These are phyloP conservation scores for Aspergillus hancockii DNA, from an alignment of 495 filamentous ascomycete species.

Conservation along the genomic window DNA sequence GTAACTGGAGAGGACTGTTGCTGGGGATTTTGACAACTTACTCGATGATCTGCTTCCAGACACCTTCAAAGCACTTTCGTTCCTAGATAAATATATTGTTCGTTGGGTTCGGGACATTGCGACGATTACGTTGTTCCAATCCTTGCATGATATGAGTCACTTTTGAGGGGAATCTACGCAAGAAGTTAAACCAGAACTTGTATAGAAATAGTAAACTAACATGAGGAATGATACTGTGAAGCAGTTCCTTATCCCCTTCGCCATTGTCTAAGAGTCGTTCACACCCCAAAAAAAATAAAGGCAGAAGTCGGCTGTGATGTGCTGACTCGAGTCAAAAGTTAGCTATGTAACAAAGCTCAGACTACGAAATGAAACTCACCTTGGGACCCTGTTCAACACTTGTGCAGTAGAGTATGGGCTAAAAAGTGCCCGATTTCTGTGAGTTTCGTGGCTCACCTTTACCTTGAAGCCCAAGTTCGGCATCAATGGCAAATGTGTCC, in stretches of 20 bases:
- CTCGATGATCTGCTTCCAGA: constrained; percentile 26
- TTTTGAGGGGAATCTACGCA: constrained; percentile 9
- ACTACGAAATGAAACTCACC: too few species aligned
- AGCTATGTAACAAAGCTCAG: too few species aligned
- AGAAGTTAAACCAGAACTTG: not conserved
- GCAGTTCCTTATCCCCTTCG: constrained; percentile 26
- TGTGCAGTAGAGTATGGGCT: constrained; percentile 23
- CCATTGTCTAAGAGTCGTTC: constrained; percentile 27
- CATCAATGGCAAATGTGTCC: constrained; percentile 22
- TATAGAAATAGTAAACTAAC: constrained; percentile 10
- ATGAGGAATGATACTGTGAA: constrained; percentile 26
- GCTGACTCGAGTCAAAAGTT: too few species aligned
- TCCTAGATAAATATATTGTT: constrained; percentile 28
- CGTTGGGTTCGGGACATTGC: constrained; percentile 29
- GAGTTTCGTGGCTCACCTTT: constrained; percentile 30
- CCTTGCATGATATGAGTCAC: constrained; percentile 32
- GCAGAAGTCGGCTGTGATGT: constrained; percentile 32
- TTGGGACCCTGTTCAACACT: constrained; percentile 26
- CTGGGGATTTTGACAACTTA: constrained; percentile 8
- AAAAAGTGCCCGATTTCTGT: constrained; percentile 31
- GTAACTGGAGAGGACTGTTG: constrained; percentile 18
- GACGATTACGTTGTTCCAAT: constrained; percentile 35
- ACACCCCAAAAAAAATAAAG: constrained; percentile 30
- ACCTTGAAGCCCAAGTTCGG: constrained; percentile 26
- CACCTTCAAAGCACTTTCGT: constrained; percentile 26